Percentiles rank a stretch among this genome's conserved stretches.
Conservation (phyloP, 108 stramenopile species). For the Phaeodactylum tricornutum region DNA sequence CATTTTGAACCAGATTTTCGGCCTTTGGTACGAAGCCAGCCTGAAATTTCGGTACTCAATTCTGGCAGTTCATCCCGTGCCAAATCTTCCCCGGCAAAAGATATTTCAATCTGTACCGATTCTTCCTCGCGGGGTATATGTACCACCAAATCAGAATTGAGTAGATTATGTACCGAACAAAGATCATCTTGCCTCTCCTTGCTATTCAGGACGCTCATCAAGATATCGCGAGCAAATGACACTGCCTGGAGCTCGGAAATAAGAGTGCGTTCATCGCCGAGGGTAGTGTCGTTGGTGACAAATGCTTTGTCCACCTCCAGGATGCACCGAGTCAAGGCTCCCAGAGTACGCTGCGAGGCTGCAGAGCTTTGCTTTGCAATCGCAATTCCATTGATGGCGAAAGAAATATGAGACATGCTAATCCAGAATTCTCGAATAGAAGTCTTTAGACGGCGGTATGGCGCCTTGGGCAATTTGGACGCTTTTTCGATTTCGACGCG, state of each 20-base stretch:
- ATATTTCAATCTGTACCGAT: slow-evolving; percentile 29
- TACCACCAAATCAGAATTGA: slow-evolving; percentile 42
- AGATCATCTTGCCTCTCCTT: slow-evolving; percentile 41
- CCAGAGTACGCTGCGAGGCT: slow-evolving; percentile 63
- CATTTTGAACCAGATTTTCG: slow-evolving; percentile 26
- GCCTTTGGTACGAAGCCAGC: slow-evolving; percentile 21
- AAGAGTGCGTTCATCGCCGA: slow-evolving; percentile 4
- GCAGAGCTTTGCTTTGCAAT: slow-evolving; percentile 37
- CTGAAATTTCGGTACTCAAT: slow-evolving; percentile 9
- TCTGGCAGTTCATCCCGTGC: slow-evolving; percentile 14
- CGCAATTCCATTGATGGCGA: slow-evolving; percentile 59
- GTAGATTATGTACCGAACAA: slow-evolving; percentile 44
- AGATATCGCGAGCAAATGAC: slow-evolving; percentile 60
- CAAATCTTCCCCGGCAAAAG: slow-evolving; percentile 38
- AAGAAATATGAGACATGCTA: slow-evolving; percentile 40
- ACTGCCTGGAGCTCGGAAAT: slow-evolving; percentile 58
- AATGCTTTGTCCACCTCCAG: slow-evolving; percentile 39
- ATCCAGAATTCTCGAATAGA: slow-evolving; percentile 51
- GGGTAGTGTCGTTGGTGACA: neutral
- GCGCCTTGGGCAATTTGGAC: no score
- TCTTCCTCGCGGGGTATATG: slow-evolving; percentile 11
- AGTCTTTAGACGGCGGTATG: slow-evolving; percentile 9
- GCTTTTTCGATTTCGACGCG: no score
- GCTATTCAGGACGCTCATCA: slow-evolving; percentile 51
- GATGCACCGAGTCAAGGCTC: slow-evolving; percentile 58